Conservation (phyloP, 2,329 filamentous ascomycete species). For the Colletotrichum tropicicola region DNA sequence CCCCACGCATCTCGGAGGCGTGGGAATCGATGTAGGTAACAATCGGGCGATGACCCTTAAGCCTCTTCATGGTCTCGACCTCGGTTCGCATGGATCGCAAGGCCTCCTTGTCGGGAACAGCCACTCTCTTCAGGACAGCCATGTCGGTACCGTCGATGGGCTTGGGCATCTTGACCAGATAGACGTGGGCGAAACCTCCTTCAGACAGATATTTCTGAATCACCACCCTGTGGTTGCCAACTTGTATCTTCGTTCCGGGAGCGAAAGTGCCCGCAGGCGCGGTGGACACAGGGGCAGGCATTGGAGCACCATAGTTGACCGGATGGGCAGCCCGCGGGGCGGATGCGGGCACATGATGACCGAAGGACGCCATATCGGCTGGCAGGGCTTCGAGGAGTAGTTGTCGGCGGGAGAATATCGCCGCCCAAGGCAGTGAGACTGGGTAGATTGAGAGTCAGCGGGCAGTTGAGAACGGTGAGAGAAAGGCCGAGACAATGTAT, state of each 20-base stretch:
- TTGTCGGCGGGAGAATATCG: conserved; percentile 4
- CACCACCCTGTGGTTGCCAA: conserved; percentile 89
- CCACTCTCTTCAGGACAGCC: conserved; percentile 92
- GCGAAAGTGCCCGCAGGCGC: conserved; percentile 87
- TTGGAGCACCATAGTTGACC: conserved; percentile 53
- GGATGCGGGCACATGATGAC: conserved; percentile 27
- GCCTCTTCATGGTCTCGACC: conserved; percentile 99
- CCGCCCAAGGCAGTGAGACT: conserved; percentile 1
- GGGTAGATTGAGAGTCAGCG: conserved; percentile 10
- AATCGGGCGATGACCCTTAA: conserved; percentile 95
- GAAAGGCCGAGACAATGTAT: not conserved
- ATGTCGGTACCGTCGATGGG: conserved; percentile 80
- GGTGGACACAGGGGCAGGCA: conserved; percentile 46
- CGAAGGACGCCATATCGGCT: conserved; percentile 27
- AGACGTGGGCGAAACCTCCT: conserved; percentile 97
- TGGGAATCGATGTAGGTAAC: conserved; percentile 99
- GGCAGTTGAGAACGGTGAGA: conserved; percentile 10
- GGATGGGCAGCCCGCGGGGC: conserved; percentile 41
- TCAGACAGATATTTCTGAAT: conserved; percentile 98
- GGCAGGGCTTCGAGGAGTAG: not conserved
- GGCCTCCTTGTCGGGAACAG: conserved; percentile 94
- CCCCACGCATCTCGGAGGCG: conserved; percentile 89
- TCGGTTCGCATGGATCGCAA: conserved; percentile 97
- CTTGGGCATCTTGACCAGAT: conserved; percentile 87
- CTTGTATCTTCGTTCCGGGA: conserved; percentile 95